Percentiles rank a stretch among this genome's conserved stretches.
Evolutionary conservation across 2,329 filamentous ascomycete genomes (phyloP).

Genomic region (Conoideocrella luteorostrata): DNA sequence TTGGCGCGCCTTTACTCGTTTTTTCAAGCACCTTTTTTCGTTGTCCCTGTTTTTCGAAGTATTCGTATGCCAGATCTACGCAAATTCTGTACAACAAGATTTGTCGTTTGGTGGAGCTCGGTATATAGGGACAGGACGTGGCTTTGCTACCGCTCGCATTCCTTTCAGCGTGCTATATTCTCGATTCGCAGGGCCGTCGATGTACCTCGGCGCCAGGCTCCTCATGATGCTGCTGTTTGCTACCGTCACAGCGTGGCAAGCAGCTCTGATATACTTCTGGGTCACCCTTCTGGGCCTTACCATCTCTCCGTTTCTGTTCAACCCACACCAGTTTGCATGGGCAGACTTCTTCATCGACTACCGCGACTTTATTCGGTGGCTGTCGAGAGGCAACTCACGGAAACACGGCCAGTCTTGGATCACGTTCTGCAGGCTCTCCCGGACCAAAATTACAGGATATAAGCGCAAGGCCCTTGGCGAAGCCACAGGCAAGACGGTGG

Average conservation of each 20-base stretch:
- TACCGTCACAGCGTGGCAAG: slow-evolving; percentile 85
- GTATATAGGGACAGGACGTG: slow-evolving; percentile 98
- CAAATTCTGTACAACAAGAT: slow-evolving; percentile 91
- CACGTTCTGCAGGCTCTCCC: slow-evolving; percentile 87
- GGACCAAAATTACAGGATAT: slow-evolving; percentile 94
- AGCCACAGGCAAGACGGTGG: slow-evolving; percentile 84
- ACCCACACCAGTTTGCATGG: slow-evolving; percentile 98
- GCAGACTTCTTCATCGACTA: slow-evolving; percentile 99
- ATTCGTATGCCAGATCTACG: slow-evolving; percentile 97
- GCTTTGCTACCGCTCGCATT: slow-evolving; percentile 98
- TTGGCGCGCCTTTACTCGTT: slow-evolving; percentile 83
- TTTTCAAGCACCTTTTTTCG: slow-evolving; percentile 92
- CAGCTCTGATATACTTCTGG: slow-evolving; percentile 92
- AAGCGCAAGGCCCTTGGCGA: slow-evolving; percentile 93
- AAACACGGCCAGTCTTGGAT: slow-evolving; percentile 99
- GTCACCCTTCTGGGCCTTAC: slow-evolving; percentile 81
- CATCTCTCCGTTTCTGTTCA: slow-evolving; percentile 94
- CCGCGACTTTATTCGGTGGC: slow-evolving; percentile 92
- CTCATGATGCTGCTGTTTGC: slow-evolving; percentile 94
- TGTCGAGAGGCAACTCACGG: slow-evolving; percentile 93
- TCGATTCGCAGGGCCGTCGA: slow-evolving; percentile 91
- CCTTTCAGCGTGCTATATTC: slow-evolving; percentile 97
- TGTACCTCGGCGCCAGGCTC: slow-evolving; percentile 85
- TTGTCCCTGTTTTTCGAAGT: slow-evolving; percentile 96
- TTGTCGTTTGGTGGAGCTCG: slow-evolving; percentile 92